A percentile compares a stretch with the other conserved stretches of the same genome.
These are phyloP conservation scores for Trametes elegans DNA, from an alignment of 768 basidiomycete genomes.

Conservation along the genomic window DNA sequence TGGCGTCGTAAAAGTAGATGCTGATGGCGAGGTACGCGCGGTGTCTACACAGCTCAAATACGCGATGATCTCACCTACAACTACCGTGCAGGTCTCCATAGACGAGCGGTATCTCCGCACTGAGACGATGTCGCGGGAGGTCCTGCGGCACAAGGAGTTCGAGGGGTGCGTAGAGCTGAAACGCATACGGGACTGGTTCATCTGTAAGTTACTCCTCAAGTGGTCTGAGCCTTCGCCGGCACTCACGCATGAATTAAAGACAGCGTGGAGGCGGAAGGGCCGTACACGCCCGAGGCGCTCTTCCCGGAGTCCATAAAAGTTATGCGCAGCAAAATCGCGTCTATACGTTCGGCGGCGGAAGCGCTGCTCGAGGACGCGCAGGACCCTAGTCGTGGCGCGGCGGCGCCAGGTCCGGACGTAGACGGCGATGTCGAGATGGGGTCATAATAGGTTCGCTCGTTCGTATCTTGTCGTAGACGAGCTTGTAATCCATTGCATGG, in stretches of 20 bases:
- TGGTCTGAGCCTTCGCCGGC: not conserved
- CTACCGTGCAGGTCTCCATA: slow-evolving; percentile 45
- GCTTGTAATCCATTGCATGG: no score
- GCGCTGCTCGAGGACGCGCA: slow-evolving; percentile 44
- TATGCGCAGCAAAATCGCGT: slow-evolving; percentile 75
- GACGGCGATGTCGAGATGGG: slow-evolving; percentile 25
- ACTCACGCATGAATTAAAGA: slow-evolving; percentile 41
- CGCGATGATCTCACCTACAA: not conserved
- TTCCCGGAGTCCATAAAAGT: slow-evolving; percentile 78
- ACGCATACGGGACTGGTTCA: slow-evolving; percentile 87
- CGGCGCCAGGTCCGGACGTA: not conserved
- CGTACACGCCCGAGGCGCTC: slow-evolving; percentile 81
- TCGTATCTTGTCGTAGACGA: no score
- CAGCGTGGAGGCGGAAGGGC: slow-evolving; percentile 87
- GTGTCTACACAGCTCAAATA: no score
- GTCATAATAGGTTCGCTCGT: not conserved
- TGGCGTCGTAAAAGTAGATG: slow-evolving; percentile 69
- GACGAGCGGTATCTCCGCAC: slow-evolving; percentile 66
- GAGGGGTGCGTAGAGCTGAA: slow-evolving; percentile 77
- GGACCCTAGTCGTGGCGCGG: not conserved
- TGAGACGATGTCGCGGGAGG: slow-evolving; percentile 91
- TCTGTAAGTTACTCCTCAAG: slow-evolving; percentile 58
- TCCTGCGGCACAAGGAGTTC: slow-evolving; percentile 90
- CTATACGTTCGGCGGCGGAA: slow-evolving; percentile 57
- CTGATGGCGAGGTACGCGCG: slow-evolving; percentile 42